Conservation (phyloP, 2,329 filamentous ascomycete species). For the Diaporthe eres region DNA sequence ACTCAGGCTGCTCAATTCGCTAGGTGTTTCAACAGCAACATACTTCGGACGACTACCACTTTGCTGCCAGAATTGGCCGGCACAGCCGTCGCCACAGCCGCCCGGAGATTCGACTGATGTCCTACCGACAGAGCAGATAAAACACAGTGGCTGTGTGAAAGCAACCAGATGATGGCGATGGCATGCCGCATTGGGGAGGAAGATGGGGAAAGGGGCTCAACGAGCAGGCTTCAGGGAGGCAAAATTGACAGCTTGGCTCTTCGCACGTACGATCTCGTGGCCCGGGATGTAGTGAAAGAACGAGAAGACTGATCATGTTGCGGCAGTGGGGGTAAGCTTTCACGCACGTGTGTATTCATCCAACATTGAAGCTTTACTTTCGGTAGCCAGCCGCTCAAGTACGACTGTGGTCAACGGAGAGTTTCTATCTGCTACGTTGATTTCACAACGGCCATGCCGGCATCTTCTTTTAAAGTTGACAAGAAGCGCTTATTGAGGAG, state of each 20-base stretch:
- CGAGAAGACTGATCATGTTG: not conserved
- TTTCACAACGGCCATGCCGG: not conserved
- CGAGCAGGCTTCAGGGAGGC: constrained; percentile 17
- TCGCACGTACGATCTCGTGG: not conserved
- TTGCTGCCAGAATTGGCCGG: constrained; percentile 16
- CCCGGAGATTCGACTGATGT: constrained; percentile 11
- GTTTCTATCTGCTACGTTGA: not conserved
- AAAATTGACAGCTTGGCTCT: constrained; percentile 28
- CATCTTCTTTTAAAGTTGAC: not conserved
- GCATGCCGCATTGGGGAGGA: constrained; percentile 3
- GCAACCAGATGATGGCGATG: constrained; percentile 23
- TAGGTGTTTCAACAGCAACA: constrained; percentile 27
- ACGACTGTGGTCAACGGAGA: not conserved
- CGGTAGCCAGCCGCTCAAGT: constrained; percentile 4
- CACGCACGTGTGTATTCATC: not conserved
- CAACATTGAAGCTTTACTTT: not conserved
- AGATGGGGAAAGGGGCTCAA: not conserved
- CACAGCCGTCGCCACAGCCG: constrained; percentile 26
- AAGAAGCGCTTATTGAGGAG: not conserved
- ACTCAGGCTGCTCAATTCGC: constrained; percentile 12
- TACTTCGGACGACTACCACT: constrained; percentile 13
- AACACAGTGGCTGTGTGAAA: constrained; percentile 29
- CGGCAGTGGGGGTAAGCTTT: not conserved
- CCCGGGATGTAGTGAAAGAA: not conserved
- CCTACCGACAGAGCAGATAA: constrained; percentile 4